Percentiles rank a stretch among this genome's conserved stretches.
Evolutionary conservation across 2,329 filamentous ascomycete species (phyloP).

Genomic region (Cytospora mali): DNA sequence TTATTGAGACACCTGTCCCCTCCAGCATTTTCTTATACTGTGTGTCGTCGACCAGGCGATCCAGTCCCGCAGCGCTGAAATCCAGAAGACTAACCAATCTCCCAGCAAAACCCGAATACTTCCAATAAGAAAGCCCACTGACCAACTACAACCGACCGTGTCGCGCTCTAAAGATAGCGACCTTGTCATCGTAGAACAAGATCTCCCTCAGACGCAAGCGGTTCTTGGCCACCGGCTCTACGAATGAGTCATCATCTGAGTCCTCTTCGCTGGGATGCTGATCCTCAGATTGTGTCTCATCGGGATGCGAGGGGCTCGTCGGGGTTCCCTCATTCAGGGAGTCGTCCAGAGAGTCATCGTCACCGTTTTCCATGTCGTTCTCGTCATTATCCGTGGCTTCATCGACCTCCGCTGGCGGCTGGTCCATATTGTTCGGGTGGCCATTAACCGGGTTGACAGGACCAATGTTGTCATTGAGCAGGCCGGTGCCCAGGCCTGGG

Average conservation of each 20-base stretch:
- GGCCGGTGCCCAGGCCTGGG: conserved; percentile 30
- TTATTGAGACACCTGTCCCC: neutral
- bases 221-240: conserved; percentile 46
- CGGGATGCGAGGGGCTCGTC: conserved; percentile 30
- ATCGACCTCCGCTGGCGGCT: conserved; percentile 28
- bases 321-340: conserved; percentile 37
- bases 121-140: neutral
- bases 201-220: conserved; percentile 74
- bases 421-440: conserved; percentile 27
- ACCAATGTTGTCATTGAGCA: conserved; percentile 17
- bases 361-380: conserved; percentile 39
- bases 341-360: conserved; percentile 52
- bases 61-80: neutral
- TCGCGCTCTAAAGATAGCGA: conserved; percentile 77
- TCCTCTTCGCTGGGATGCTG: conserved; percentile 37
- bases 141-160: conserved; percentile 53
- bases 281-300: conserved; percentile 40
- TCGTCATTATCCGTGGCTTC: conserved; percentile 38
- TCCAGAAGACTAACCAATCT: neutral
- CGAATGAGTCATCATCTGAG: conserved; percentile 51
- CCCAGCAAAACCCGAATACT: neutral
- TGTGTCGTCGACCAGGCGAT: neutral
- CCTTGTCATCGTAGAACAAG: conserved; percentile 81
- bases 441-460: conserved; percentile 24
- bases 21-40: neutral